Conservation (phyloP, 257 asterid genomes). For the Solanum ossicruentum region DNA sequence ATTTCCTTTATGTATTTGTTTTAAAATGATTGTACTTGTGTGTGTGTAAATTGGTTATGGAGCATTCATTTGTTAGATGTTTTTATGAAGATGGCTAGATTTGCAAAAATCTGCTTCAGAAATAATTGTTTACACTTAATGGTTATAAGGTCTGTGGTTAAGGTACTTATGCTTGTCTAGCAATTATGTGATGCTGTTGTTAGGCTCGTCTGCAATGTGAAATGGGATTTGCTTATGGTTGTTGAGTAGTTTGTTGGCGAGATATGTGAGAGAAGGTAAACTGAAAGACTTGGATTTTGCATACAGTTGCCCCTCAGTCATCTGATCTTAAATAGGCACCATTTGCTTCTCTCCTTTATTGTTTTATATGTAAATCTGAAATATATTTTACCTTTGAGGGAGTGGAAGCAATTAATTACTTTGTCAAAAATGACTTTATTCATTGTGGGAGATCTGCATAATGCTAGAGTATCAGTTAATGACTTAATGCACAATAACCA, state of each 20-base stretch:
- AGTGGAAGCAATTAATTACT: background rate
- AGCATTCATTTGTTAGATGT: background rate
- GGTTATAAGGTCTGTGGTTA: background rate
- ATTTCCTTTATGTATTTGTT: background rate
- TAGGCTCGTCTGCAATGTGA: background rate
- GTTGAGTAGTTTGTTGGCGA: background rate
- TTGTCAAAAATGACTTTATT: background rate
- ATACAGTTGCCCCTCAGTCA: background rate
- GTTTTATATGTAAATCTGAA: background rate
- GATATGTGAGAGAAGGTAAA: background rate
- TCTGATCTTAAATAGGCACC: background rate
- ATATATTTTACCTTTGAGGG: background rate
- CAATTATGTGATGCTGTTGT: background rate
- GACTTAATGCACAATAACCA: background rate
- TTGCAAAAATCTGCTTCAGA: background rate
- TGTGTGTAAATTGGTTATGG: background rate
- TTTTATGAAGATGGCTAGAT: background rate
- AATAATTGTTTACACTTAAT: background rate
- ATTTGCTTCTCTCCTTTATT: too few species aligned
- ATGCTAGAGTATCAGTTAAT: background rate
- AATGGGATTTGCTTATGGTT: background rate
- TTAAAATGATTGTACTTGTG: background rate
- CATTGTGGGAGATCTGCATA: background rate
- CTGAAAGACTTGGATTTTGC: background rate
- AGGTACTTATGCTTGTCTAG: background rate